A percentile compares a stretch with the other conserved stretches of the same genome.
Evolutionary conservation across 768 basidiomycete genomes (phyloP).

Genomic region (Melanogaster broomeanus): DNA sequence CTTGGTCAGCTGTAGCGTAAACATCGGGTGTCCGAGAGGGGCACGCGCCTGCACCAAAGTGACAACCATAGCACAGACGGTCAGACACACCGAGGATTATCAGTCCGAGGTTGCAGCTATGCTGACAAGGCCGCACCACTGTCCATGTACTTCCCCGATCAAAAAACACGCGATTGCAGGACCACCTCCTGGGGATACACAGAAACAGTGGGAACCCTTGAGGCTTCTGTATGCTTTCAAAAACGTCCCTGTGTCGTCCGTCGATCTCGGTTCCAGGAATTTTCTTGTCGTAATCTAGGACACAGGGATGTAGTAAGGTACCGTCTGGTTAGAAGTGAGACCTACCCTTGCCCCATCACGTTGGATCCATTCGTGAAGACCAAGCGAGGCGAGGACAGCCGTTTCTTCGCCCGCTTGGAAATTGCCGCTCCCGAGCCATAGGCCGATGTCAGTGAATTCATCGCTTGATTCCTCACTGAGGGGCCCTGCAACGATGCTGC

Average conservation of each 20-base stretch:
- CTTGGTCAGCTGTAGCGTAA: no score
- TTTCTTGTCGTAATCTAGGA: slow-evolving; percentile 15
- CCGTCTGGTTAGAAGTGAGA: slow-evolving; percentile 5
- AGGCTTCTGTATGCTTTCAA: slow-evolving; percentile 11
- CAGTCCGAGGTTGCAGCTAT: slow-evolving; percentile 14
- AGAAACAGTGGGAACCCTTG: slow-evolving; percentile 11
- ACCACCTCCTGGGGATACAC: slow-evolving; percentile 8
- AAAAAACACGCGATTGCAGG: slow-evolving; percentile 39
- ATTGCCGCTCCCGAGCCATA: slow-evolving; percentile 51
- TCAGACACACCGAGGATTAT: neutral
- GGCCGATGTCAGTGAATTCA: slow-evolving; percentile 52
- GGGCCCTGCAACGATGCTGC: slow-evolving; percentile 55
- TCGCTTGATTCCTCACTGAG: slow-evolving; percentile 51
- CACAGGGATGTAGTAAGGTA: slow-evolving; percentile 8
- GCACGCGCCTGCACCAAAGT: neutral
- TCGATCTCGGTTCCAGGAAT: slow-evolving; percentile 7
- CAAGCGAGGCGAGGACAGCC: slow-evolving; percentile 36
- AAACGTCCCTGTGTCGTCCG: slow-evolving; percentile 7
- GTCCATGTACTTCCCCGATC: slow-evolving; percentile 31
- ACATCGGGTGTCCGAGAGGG: no score
- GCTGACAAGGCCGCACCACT: slow-evolving; percentile 23
- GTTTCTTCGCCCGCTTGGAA: slow-evolving; percentile 30
- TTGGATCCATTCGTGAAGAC: slow-evolving; percentile 25
- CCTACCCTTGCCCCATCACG: slow-evolving; percentile 12
- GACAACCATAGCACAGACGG: neutral